Conservation (phyloP, 2,329 filamentous ascomycete genomes). For the Bipolaris cookei region DNA sequence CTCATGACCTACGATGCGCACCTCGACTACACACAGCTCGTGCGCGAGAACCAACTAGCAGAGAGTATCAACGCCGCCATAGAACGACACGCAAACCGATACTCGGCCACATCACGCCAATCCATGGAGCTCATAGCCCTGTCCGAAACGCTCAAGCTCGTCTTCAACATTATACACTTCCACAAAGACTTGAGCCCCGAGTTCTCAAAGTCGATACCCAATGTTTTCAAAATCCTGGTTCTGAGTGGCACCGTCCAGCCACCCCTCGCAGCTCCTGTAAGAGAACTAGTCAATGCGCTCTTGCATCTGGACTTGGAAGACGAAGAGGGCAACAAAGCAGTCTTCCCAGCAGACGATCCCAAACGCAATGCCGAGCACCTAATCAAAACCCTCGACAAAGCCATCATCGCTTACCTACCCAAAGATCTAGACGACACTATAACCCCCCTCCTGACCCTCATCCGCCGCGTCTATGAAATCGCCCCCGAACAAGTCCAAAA, state of each 20-base stretch:
- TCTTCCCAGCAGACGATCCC: conserved; percentile 71
- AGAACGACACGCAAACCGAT: conserved; percentile 64
- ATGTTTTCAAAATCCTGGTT: conserved; percentile 72
- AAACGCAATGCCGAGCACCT: conserved; percentile 68
- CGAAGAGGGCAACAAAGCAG: conserved; percentile 51
- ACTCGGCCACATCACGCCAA: conserved; percentile 52
- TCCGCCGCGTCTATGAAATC: conserved; percentile 73
- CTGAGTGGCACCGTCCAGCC: conserved; percentile 65
- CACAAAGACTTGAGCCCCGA: conserved; percentile 65
- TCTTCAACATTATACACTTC: conserved; percentile 86
- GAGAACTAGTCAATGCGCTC: conserved; percentile 77
- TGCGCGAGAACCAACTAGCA: conserved; percentile 70
- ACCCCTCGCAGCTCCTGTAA: conserved; percentile 75
- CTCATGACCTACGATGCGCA: conserved; percentile 78
- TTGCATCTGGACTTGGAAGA: conserved; percentile 76
- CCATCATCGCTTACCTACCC: conserved; percentile 68
- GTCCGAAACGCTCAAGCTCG: conserved; percentile 80
- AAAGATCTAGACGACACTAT: conserved; percentile 74
- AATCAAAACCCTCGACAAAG: conserved; percentile 71
- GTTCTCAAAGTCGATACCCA: conserved; percentile 72
- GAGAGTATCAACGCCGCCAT: conserved; percentile 74
- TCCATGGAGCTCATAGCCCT: conserved; percentile 81
- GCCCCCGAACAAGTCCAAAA: conserved; percentile 68
- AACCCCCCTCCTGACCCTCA: conserved; percentile 74
- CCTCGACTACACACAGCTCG: conserved; percentile 69